A percentile compares a stretch with the other conserved stretches of the same genome.
Conservation (phyloP, 2,329 filamentous ascomycete species). For the Dendrostoma leiphaemia region DNA sequence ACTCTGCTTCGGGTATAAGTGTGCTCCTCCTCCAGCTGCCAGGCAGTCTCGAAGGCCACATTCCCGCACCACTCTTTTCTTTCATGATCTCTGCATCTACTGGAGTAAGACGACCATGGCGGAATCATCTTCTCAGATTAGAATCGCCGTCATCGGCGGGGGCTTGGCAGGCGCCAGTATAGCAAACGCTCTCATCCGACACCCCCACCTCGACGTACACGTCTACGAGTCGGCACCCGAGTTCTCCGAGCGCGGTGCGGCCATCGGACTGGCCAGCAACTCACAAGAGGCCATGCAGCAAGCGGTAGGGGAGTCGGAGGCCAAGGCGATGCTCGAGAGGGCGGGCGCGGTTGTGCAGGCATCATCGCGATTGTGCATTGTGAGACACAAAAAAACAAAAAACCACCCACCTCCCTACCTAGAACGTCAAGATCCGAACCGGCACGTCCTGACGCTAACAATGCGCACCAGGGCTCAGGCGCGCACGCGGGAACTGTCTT, state of each 20-base stretch:
- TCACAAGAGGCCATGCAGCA: conserved; percentile 19
- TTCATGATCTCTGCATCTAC: not conserved
- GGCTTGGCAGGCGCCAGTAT: conserved; percentile 22
- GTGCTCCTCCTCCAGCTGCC: no score
- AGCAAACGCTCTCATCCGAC: conserved; percentile 21
- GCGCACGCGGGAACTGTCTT: conserved; percentile 14
- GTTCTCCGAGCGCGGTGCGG: conserved; percentile 24
- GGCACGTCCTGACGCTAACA: not conserved
- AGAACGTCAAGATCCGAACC: no score
- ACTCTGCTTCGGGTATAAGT: no score
- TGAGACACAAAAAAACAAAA: no score
- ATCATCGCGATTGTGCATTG: conserved; percentile 1
- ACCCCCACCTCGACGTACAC: conserved; percentile 21
- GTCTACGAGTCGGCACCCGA: conserved; percentile 24
- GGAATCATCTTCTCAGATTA: not conserved
- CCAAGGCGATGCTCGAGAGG: conserved; percentile 12
- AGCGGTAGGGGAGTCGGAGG: conserved; percentile 8
- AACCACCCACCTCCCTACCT: no score
- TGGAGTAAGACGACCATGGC: not conserved
- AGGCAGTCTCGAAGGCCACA: no score
- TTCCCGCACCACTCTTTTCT: no score
- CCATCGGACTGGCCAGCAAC: conserved; percentile 20
- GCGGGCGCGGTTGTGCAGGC: conserved; percentile 19
- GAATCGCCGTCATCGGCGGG: conserved; percentile 25
- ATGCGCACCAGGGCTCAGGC: conserved; percentile 16